Base-by-base conservation (phyloP, 345 rosid genomes). In the Citropsis articulata region DNA sequence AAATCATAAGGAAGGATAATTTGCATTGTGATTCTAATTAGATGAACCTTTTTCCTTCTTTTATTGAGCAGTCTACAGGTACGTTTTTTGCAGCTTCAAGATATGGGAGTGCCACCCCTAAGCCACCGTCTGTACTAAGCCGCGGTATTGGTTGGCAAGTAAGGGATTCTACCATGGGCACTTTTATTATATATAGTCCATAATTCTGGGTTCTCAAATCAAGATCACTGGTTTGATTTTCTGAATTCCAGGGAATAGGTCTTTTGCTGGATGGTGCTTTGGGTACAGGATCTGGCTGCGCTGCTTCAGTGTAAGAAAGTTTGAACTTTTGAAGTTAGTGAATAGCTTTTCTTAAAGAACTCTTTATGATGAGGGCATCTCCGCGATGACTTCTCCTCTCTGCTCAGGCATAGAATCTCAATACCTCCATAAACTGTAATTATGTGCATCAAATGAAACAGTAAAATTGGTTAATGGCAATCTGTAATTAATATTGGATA, bases 121-220 rank as follows among this genome's bases (percentile, higher is more conserved):
- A 86, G 14, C 98, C 98, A 53, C 92, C 97, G 2, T 91, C 93
- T 0, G 91, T 93, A 31, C 83, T 93, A 65, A 88, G 93, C 79
- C 97, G 98, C 69, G 97, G 98, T 66, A 73, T 85, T 31, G 98
- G 98, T 50, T 92, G 98, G 97, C 93, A 88, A 91, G 97, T 87
- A 64, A 25, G 12, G 5, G 76, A 55, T 78, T 66, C 50, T 53
- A n/a, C 63, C 1, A 68, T 73, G 5, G 62, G 35, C 4, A 4
- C 1, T 63, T 70, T 83, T 70, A 76, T 71, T 12, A 36, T 25
- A 40, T 57, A 30, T 21, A 14, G 3, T 19, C 25, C 28, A 28
- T 73, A 35, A 22, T 62, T 25, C 24, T 30, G 21, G 9, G 73
- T 60, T 36, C 13, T 67, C 21, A 61, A 33, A 68, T 69, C 77